These are phyloP conservation scores for Spergularia bocconei DNA, from an alignment of 148 eudicot genomes.

Conservation along the genomic window DNA sequence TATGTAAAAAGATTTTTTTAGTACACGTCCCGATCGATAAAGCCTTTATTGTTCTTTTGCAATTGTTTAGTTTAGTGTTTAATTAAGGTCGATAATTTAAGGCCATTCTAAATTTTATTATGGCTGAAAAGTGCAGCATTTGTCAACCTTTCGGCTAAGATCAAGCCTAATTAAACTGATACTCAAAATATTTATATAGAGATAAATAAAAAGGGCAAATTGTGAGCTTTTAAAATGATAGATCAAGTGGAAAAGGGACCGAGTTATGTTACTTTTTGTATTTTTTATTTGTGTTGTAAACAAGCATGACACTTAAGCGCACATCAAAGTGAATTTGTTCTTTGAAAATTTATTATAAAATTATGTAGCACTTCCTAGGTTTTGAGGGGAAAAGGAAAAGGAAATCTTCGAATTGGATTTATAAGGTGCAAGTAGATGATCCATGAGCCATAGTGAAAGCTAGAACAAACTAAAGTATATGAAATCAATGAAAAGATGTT, in stretches of 20 bases:
- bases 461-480: too few species aligned
- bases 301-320: background rate
- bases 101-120: background rate
- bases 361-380: too few species aligned
- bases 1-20: background rate
- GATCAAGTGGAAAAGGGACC: background rate
- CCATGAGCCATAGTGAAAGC: too few species aligned
- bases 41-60: background rate
- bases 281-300: background rate
- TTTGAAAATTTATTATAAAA: background rate
- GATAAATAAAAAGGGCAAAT: conserved; percentile 1
- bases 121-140: conserved; percentile 11
- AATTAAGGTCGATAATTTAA: background rate
- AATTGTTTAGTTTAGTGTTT: background rate
- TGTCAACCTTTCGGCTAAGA: conserved; percentile 17
- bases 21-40: background rate
- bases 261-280: background rate
- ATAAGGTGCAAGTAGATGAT: too few species aligned
- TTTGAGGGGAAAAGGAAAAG: too few species aligned
- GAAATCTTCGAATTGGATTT: too few species aligned
- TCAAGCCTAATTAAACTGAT: background rate
- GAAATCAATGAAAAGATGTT: too few species aligned
- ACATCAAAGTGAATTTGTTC: background rate
- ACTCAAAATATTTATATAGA: background rate
- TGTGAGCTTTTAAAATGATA: conserved; percentile 3